Evolutionary conservation across 2,329 filamentous ascomycete species (phyloP), one percentile per base, ranked within the genome.

Genomic region (Hortaea werneckii): DNA sequence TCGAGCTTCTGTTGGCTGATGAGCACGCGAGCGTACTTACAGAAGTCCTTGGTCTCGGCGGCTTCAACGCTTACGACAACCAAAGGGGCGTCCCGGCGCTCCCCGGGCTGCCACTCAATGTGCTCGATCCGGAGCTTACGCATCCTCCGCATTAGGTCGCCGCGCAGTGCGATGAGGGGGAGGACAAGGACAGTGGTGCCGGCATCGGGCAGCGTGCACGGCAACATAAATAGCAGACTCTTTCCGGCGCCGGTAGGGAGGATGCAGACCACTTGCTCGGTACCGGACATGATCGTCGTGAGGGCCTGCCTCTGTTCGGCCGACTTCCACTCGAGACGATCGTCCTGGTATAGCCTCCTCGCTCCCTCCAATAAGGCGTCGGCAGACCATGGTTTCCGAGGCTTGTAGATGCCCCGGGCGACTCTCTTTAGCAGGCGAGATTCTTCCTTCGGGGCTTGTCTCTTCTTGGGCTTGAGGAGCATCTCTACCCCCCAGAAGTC

Each of bases 211-310:
- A 44, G 42, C 44, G 37, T 54, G n/a, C 48, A 52, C 40, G 50
- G 57, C 46, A 60, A 50, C 47, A 60, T 60, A 37, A 61, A 61
- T 30, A 59, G 48, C 20, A 61, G 39, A 40, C 55, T 59, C 50
- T 60, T 60, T 5, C 58, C 51, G 12, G 48, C 54, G 27, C 58
- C 50, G 6, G 45, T 61, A 10, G 40, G 53, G 41, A 62, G 57
- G 26, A 60, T 46, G 9, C 29, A 27, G 28, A 30, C 28, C 6
- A 41, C 40, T 29, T 41, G 28, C 13, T 29, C 43, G 48, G 9
- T 58, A 45, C 8, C 58, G 9, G 44, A 45, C 38, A 54, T 47
- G 41, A 61, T 59, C 10, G 46, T 49, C 9, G 52, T 37, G 8
- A 59, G 45, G 5, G 49, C 54, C 44, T 48, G 27, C 46, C 56